These are phyloP conservation scores for Penicillium egyptiacum DNA, from an alignment of 495 filamentous ascomycete genomes.

Conservation along the genomic window DNA sequence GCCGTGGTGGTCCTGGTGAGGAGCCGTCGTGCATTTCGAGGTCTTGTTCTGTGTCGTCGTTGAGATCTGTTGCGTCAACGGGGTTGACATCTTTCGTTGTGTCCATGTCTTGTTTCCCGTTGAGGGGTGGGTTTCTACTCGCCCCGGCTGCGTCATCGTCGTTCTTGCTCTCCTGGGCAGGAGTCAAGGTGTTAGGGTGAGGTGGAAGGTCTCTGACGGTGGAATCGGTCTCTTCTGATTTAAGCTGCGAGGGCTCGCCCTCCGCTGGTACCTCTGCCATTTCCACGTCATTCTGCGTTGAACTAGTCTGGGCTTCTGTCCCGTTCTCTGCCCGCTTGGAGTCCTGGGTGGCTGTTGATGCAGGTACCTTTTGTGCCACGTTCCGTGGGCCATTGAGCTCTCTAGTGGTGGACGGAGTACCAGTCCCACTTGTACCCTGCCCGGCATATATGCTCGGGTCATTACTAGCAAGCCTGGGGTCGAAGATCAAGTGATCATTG, in stretches of 20 bases:
- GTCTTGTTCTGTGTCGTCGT: constrained; percentile 32
- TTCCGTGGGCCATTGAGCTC: constrained; percentile 14
- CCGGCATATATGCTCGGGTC: constrained; percentile 18
- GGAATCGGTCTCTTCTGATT: constrained; percentile 44
- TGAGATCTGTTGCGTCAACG: constrained; percentile 12
- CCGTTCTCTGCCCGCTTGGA: constrained; percentile 16
- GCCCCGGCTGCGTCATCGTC: constrained; percentile 8
- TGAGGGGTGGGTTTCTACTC: constrained; percentile 17
- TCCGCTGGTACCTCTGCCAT: constrained; percentile 41
- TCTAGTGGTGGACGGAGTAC: constrained; percentile 9
- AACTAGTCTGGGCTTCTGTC: background rate
- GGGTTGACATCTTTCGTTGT: constrained; percentile 17
- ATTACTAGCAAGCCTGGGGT: constrained; percentile 28
- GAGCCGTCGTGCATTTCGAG: constrained; percentile 42
- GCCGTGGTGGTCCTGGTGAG: constrained; percentile 51
- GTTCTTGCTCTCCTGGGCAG: constrained; percentile 1
- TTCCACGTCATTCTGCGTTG: constrained; percentile 39
- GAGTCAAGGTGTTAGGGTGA: constrained; percentile 25
- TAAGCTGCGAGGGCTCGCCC: constrained; percentile 20
- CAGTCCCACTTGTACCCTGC: constrained; percentile 19
- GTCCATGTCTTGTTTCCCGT: constrained; percentile 15
- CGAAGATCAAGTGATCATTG: constrained; percentile 44
- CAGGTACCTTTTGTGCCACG: constrained; percentile 12
- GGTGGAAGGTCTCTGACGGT: constrained; percentile 40
- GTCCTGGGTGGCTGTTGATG: constrained; percentile 7